Conservation (phyloP, 495 filamentous ascomycete species). For the Penicillium taxi region DNA sequence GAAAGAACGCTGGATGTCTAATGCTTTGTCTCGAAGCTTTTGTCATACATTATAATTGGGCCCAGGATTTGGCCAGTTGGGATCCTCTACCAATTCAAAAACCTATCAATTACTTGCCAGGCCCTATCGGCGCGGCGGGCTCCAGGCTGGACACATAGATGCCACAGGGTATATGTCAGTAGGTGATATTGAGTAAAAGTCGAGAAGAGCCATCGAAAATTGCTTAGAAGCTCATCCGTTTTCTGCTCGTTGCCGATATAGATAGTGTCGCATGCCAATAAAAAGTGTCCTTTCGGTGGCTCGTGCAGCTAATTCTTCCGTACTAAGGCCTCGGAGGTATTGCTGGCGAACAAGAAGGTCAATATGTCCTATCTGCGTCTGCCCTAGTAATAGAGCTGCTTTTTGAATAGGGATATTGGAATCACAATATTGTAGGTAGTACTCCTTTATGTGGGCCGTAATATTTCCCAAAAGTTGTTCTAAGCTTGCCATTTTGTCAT, state of each 20-base stretch:
- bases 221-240: conserved; percentile 21
- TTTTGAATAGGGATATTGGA: conserved; percentile 27
- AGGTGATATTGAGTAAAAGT: conserved; percentile 25
- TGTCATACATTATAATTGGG: too few species aligned
- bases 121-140: conserved; percentile 11
- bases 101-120: conserved; percentile 14
- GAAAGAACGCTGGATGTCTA: too few species aligned
- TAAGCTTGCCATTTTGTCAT: conserved; percentile 4
- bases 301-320: background rate
- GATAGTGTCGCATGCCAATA: conserved; percentile 13
- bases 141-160: conserved; percentile 21
- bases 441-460: conserved; percentile 10
- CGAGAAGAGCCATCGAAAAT: conserved; percentile 22
- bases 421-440: conserved; percentile 21
- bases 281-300: conserved; percentile 11
- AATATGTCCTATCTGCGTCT: conserved; percentile 16
- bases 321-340: conserved; percentile 9
- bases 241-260: conserved; percentile 15
- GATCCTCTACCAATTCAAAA: conserved; percentile 16
- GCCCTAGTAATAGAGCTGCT: conserved; percentile 16
- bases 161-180: conserved; percentile 27
- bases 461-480: conserved; percentile 15
- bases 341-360: conserved; percentile 24
- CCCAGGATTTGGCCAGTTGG: too few species aligned
- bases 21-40: too few species aligned